Percentiles rank a stretch among this genome's conserved stretches.
Evolutionary conservation across 768 basidiomycete genomes (phyloP).

Genomic region (Podaxis sp.): DNA sequence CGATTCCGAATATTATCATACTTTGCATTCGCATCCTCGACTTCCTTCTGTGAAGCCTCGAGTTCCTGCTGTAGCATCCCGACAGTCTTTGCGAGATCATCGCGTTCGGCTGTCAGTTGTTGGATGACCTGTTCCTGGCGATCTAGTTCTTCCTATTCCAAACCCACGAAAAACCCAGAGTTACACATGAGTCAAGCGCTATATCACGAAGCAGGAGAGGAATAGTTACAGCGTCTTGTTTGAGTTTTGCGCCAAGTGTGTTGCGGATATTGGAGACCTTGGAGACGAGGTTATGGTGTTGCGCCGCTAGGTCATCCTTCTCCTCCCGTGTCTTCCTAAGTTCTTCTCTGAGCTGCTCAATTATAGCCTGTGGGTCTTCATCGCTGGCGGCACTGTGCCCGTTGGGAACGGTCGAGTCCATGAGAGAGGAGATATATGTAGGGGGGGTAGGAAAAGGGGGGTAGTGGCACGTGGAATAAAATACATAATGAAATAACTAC

Average conservation of each 20-base stretch:
- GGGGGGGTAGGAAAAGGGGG: background rate
- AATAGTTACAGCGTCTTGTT: slow-evolving; percentile 86
- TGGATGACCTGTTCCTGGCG: slow-evolving; percentile 83
- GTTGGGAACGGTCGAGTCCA: slow-evolving; percentile 19
- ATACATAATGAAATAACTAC: background rate
- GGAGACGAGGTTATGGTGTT: slow-evolving; percentile 83
- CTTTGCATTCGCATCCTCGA: slow-evolving; percentile 66
- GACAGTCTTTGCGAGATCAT: slow-evolving; percentile 68
- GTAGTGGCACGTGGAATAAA: slow-evolving; percentile 3
- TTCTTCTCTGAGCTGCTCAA: slow-evolving; percentile 68
- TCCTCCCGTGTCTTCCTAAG: slow-evolving; percentile 77
- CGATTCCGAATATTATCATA: slow-evolving; percentile 66
- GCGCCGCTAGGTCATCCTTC: slow-evolving; percentile 81
- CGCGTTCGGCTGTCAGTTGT: slow-evolving; percentile 74
- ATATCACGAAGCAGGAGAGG: background rate
- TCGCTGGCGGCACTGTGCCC: slow-evolving; percentile 27
- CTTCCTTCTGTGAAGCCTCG: slow-evolving; percentile 71
- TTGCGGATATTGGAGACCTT: slow-evolving; percentile 94
- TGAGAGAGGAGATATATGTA: background rate
- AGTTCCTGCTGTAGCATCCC: slow-evolving; percentile 83
- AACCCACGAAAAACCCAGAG: background rate
- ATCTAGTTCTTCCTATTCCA: slow-evolving; percentile 93
- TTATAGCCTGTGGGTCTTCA: slow-evolving; percentile 47
- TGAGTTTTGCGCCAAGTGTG: slow-evolving; percentile 89
- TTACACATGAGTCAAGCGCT: background rate